Evolutionary conservation across 2,329 filamentous ascomycete species (phyloP).

Genomic region (Hymenoscyphus repandus): DNA sequence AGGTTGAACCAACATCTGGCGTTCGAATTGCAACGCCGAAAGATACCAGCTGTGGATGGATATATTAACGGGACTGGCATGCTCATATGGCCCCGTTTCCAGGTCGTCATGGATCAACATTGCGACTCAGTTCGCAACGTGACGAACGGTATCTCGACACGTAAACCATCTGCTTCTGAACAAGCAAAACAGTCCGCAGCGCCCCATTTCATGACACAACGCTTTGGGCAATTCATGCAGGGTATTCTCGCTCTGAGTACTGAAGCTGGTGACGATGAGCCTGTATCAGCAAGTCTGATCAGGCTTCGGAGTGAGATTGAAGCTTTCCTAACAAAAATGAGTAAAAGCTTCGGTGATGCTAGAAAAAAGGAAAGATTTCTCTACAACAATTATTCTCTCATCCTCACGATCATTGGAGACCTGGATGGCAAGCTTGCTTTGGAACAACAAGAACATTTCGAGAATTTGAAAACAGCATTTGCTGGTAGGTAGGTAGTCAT

Average conservation of each 20-base stretch:
- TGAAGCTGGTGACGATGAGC: conserved; percentile 93
- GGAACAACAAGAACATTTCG: conserved; percentile 74
- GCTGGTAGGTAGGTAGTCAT: conserved; percentile 30
- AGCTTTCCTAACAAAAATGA: conserved; percentile 71
- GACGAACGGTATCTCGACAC: conserved; percentile 45
- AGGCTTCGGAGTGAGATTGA: conserved; percentile 79
- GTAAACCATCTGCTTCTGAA: conserved; percentile 42
- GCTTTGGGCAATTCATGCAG: conserved; percentile 90
- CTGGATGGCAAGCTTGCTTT: conserved; percentile 64
- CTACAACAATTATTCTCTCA: conserved; percentile 91
- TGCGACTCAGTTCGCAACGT: conserved; percentile 74
- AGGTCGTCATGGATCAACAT: conserved; percentile 89
- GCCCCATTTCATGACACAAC: conserved; percentile 86
- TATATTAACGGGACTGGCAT: conserved; percentile 96
- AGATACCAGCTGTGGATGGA: conserved; percentile 79
- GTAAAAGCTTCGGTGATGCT: conserved; percentile 69
- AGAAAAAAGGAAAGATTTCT: conserved; percentile 83
- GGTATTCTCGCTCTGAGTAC: conserved; percentile 76
- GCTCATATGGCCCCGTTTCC: conserved; percentile 93
- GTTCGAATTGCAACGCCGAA: conserved; percentile 87
- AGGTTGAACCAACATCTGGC: conserved; percentile 89
- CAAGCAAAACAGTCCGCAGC: conserved; percentile 65
- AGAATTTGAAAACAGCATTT: conserved; percentile 55
- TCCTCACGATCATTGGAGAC: conserved; percentile 88
- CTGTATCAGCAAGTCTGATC: conserved; percentile 73